Conservation (phyloP, 1,284 basidiomycete species). For the Malassezia pachydermatis region DNA sequence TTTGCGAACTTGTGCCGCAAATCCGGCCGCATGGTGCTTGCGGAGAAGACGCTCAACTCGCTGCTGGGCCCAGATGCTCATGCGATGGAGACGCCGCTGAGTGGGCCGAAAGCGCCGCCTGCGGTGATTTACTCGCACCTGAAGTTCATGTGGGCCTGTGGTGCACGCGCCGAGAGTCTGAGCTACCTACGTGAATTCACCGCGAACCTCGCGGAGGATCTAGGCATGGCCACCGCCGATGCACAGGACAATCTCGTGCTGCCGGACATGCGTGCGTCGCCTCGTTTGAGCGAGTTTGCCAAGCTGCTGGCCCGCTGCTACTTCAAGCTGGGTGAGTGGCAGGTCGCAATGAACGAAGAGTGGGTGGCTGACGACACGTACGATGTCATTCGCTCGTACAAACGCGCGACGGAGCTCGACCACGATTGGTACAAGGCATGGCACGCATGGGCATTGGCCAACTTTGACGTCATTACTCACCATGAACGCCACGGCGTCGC, state of each 20-base stretch:
- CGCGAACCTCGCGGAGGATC: constrained; percentile 59
- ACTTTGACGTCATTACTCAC: constrained; percentile 74
- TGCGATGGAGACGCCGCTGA: constrained; percentile 26
- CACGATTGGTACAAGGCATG: constrained; percentile 95
- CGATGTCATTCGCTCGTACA: constrained; percentile 60
- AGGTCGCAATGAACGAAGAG: constrained; percentile 63
- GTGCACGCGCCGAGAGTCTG: constrained; percentile 68
- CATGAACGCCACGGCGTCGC: constrained; percentile 55
- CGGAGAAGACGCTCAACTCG: constrained; percentile 86
- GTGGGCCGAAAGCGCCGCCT: constrained; percentile 58
- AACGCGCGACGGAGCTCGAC: constrained; percentile 81
- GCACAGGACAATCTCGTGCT: constrained; percentile 31
- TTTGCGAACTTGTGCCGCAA: constrained; percentile 80
- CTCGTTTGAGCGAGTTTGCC: constrained; percentile 60
- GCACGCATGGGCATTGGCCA: constrained; percentile 96
- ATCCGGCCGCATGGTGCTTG: constrained; percentile 72
- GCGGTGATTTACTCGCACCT: constrained; percentile 94
- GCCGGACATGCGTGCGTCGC: constrained; percentile 38
- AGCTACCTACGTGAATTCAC: constrained; percentile 78
- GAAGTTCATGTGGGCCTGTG: constrained; percentile 92
- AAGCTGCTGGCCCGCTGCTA: constrained; percentile 88
- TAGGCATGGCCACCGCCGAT: constrained; percentile 53
- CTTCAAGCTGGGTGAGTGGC: constrained; percentile 95
- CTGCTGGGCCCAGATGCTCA: constrained; percentile 40
- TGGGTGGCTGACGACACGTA: constrained; percentile 54